phyloP scores from a whole-genome alignment of 257 asterid genomes.

The Fraxinus quadrangulata region DNA sequence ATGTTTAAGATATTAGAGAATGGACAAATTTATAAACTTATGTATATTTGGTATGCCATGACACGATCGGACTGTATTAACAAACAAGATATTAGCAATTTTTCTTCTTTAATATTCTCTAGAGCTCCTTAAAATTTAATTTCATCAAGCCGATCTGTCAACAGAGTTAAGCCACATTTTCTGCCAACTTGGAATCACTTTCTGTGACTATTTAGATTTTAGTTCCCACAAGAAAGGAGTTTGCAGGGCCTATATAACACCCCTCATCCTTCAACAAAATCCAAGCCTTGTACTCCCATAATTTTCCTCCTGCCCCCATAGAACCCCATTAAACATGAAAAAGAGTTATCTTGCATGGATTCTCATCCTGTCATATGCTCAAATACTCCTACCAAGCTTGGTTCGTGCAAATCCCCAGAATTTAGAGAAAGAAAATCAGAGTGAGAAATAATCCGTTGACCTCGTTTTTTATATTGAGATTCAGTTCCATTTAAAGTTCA shows the following conservation, averaged over 20 bases:
- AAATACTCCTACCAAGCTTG: conserved; percentile 21
- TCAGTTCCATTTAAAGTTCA: background rate
- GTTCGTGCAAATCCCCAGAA: conserved; percentile 31
- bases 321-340: conserved; percentile 19
- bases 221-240: background rate
- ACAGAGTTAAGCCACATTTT: background rate
- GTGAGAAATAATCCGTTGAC: conserved; percentile 24
- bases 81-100: no score
- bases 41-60: no score
- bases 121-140: no score
- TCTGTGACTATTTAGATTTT: background rate
- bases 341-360: conserved; percentile 33
- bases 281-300: background rate
- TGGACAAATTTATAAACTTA: no score
- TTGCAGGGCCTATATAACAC: conserved; percentile 9
- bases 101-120: no score
- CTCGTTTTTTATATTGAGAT: background rate
- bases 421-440: conserved; percentile 18
- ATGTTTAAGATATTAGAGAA: no score
- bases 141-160: no score
- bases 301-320: background rate
- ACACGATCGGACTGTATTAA: no score
- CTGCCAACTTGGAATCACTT: background rate
- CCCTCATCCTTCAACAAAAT: conserved; percentile 3
- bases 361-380: conserved; percentile 27